phyloP scores from a whole-genome alignment of 805 yeast species.

The Kregervanrija fluxuum region DNA sequence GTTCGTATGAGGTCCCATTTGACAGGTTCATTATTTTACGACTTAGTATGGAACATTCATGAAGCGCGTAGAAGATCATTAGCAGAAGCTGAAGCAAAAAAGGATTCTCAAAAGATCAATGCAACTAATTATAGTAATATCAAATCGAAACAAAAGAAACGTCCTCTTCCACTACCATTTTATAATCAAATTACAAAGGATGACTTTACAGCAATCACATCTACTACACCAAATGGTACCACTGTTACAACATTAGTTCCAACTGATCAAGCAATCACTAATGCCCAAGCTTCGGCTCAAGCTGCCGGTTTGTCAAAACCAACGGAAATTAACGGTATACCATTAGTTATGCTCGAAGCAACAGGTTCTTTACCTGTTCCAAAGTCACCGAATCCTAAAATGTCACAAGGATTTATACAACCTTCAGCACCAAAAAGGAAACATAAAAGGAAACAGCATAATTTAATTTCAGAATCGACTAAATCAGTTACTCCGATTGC shows the following conservation, averaged over 20 bases:
- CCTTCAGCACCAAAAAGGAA: constrained; percentile 1
- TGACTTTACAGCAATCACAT: constrained; percentile 76
- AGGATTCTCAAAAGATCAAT: constrained; percentile 13
- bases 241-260: constrained; percentile 86
- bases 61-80: constrained; percentile 76
- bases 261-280: constrained; percentile 65
- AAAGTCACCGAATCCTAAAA: not conserved
- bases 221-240: constrained; percentile 89
- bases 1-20: constrained; percentile 87
- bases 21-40: constrained; percentile 86
- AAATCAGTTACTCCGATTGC: too few species aligned
- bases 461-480: too few species aligned
- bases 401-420: constrained; percentile 2
- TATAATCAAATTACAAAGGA: constrained; percentile 87
- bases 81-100: constrained; percentile 28
- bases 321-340: constrained; percentile 32
- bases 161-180: constrained; percentile 72
- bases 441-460: not conserved
- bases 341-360: constrained; percentile 56
- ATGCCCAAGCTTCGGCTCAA: constrained; percentile 49
- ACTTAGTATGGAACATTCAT: constrained; percentile 89
- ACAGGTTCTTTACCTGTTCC: constrained; percentile 53
- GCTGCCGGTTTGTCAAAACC: constrained; percentile 51
- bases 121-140: not conserved
- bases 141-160: constrained; percentile 20